These are phyloP conservation scores for Nakaseomyces kungkrabaensis DNA, from an alignment of 1,139 yeast genomes.

Conservation along the genomic window DNA sequence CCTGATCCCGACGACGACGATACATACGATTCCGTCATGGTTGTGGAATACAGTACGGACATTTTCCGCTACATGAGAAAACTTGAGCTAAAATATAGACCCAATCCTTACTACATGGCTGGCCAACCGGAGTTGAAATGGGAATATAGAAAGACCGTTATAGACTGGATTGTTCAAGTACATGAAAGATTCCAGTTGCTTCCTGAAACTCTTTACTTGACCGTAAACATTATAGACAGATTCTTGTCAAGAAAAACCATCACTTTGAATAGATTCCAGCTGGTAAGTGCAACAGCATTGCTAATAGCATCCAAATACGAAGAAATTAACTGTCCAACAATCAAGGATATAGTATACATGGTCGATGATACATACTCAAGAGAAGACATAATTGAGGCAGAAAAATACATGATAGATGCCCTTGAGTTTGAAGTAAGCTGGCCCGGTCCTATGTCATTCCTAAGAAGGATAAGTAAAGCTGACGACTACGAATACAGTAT, in stretches of 20 bases:
- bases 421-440: slow-evolving; percentile 88
- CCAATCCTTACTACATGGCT: slow-evolving; percentile 76
- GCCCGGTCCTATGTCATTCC: slow-evolving; percentile 96
- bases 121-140: slow-evolving; percentile 78
- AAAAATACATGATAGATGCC: slow-evolving; percentile 82
- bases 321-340: slow-evolving; percentile 91
- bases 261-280: slow-evolving; percentile 71
- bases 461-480: slow-evolving; percentile 86
- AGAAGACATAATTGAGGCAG: slow-evolving; percentile 80
- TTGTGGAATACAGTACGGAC: slow-evolving; percentile 82
- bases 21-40: slow-evolving; percentile 84
- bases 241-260: slow-evolving; percentile 67
- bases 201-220: slow-evolving; percentile 79
- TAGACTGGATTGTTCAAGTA: slow-evolving; percentile 92
- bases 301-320: slow-evolving; percentile 95
- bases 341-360: slow-evolving; percentile 88
- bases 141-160: slow-evolving; percentile 76
- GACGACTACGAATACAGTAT: slow-evolving; percentile 91
- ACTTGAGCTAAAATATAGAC: slow-evolving; percentile 60
- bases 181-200: slow-evolving; percentile 75
- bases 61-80: slow-evolving; percentile 75
- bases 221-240: slow-evolving; percentile 83
- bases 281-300: slow-evolving; percentile 91
- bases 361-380: slow-evolving; percentile 76
- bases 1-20: slow-evolving; percentile 81